Evolutionary conservation across 495 filamentous ascomycete species (phyloP).

Genomic region (Podospora appendiculata): DNA sequence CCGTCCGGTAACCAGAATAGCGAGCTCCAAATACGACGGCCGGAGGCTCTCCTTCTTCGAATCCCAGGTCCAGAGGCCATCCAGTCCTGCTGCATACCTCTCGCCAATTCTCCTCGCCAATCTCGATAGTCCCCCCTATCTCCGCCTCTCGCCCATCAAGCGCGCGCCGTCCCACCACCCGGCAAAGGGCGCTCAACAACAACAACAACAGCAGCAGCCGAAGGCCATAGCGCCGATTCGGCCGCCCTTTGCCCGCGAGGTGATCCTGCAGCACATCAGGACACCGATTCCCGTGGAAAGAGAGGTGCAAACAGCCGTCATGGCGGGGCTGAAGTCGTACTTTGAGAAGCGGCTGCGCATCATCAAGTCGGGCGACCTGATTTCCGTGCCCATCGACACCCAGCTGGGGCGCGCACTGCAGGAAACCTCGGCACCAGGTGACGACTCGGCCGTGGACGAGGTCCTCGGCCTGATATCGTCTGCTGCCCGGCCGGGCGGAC

Average conservation of each 20-base stretch:
- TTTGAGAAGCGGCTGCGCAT: constrained; percentile 74
- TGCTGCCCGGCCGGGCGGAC: constrained; percentile 16
- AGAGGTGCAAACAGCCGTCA: constrained; percentile 71
- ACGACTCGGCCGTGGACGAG: constrained; percentile 62
- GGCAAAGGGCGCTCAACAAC: constrained; percentile 35
- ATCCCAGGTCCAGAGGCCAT: constrained; percentile 40
- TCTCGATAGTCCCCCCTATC: constrained; percentile 64
- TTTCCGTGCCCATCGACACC: constrained; percentile 80
- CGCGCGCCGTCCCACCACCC: constrained; percentile 30
- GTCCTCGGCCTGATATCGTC: constrained; percentile 37
- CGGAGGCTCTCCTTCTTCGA: constrained; percentile 48
- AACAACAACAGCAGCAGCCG: too few species aligned
- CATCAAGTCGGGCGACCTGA: constrained; percentile 75
- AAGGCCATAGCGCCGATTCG: constrained; percentile 32
- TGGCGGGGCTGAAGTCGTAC: constrained; percentile 75
- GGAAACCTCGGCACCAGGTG: constrained; percentile 44
- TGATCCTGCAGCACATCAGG: constrained; percentile 82
- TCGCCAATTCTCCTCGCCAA: constrained; percentile 84
- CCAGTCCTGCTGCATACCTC: constrained; percentile 59
- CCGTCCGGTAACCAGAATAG: constrained; percentile 43
- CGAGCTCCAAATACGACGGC: constrained; percentile 41
- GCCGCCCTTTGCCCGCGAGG: constrained; percentile 82
- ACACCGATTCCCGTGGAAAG: constrained; percentile 83
- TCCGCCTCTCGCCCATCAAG: constrained; percentile 59
- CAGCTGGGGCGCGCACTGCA: constrained; percentile 69